Conservation (phyloP, 495 filamentous ascomycete genomes). For the Lasiosphaeriaceae sp. region DNA sequence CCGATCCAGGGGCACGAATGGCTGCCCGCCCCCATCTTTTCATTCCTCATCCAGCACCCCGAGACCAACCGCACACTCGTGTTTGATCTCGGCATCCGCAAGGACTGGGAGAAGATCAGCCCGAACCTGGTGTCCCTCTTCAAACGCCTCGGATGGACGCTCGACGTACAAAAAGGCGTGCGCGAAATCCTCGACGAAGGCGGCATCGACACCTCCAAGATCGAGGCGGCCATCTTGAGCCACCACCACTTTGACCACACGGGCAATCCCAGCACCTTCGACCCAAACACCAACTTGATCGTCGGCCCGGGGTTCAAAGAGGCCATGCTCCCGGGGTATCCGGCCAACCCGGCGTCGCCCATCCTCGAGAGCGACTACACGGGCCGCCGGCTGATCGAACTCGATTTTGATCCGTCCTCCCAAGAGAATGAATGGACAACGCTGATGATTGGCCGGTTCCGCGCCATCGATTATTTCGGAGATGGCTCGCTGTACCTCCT, state of each 20-base stretch:
- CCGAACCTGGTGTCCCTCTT: slow-evolving; percentile 30
- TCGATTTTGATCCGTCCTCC: slow-evolving; percentile 33
- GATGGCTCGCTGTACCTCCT: slow-evolving; percentile 60
- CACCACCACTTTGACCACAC: slow-evolving; percentile 61
- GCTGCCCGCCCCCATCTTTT: slow-evolving; percentile 43
- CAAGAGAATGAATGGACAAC: slow-evolving; percentile 2
- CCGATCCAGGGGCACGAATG: slow-evolving; percentile 37
- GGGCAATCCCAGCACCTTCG: slow-evolving; percentile 52
- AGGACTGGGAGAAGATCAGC: slow-evolving; percentile 45
- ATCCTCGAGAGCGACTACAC: slow-evolving; percentile 45
- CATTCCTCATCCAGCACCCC: slow-evolving; percentile 54
- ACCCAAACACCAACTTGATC: slow-evolving; percentile 44
- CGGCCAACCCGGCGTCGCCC: slow-evolving; percentile 34
- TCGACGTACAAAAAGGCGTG: slow-evolving; percentile 46
- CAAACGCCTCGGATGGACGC: slow-evolving; percentile 8
- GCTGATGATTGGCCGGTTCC: slow-evolving; percentile 44
- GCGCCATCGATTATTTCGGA: slow-evolving; percentile 57
- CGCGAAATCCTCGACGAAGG: slow-evolving; percentile 46
- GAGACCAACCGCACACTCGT: slow-evolving; percentile 40
- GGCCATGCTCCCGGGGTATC: slow-evolving; percentile 46
- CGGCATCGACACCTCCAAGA: slow-evolving; percentile 38
- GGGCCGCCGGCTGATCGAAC: slow-evolving; percentile 38
- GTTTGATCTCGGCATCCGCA: slow-evolving; percentile 57
- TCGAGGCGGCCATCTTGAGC: slow-evolving; percentile 59
- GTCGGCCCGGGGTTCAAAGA: slow-evolving; percentile 56